Base-by-base conservation (phyloP, 1,284 basidiomycete species). In the Cryptococcus deneoformans region DNA sequence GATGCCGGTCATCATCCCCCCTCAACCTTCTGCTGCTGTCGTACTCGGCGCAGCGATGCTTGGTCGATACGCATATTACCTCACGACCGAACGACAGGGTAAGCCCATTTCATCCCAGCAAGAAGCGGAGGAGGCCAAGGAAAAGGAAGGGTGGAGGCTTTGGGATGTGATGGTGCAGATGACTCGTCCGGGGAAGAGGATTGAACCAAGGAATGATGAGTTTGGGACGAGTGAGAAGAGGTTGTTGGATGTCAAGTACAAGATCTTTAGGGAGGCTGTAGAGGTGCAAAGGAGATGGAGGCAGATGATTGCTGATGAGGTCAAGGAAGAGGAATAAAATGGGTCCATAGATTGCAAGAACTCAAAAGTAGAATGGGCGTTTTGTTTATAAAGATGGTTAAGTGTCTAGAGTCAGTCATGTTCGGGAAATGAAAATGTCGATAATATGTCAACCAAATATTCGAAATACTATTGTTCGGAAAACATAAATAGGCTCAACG, bases 161-260 rank as follows among this genome's bases (percentile, higher is more conserved):
- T 99, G 95, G 95, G 82, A 87, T 50, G 88, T 95, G 65, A 99
- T 99, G 95, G 92, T 88, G 44, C 87, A 90, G 66, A 98, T 98
- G 94, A 96, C 93, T 9, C 89, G 89, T 51, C 81, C 87, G 0
- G 95, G 89, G 1, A 86, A 83, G 9, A 81, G 88, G 50, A 82
- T 99, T 40, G 77, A 80, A n/a, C 90, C 94, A 11, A 77, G 82
- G 24, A 83, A 84, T 24, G 81, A 83, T 36, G 39, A 59, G 8
- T 55, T 62, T 36, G 81, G 83, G 24, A 61, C 62, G 11, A 63
- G 59, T 43, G 88, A 90, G 77, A 85, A 85, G 77, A 85, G 81
- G 72, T 76, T 95, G 62, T 79, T 96, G 53, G 86, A 92, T 57
- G 91, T 88, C 12, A 99, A 99, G 80, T 99, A 96, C 78, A 86